Conservation (phyloP, 768 basidiomycete species). For the Ramaria rubella region DNA sequence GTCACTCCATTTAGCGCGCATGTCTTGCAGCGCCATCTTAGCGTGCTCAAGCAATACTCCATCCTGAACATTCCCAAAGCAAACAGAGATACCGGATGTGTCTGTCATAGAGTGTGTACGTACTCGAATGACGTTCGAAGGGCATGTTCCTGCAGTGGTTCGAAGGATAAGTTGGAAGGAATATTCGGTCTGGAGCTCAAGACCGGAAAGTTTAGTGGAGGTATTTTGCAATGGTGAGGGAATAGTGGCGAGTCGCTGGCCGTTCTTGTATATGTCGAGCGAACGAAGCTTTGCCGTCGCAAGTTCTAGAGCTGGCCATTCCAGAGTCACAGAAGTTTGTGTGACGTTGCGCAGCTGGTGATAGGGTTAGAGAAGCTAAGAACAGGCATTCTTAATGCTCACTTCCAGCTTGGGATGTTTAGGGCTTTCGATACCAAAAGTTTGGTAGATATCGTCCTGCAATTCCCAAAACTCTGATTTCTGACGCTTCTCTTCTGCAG, state of each 20-base stretch:
- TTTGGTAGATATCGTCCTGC: constrained; percentile 71
- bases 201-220: constrained; percentile 79
- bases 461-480: constrained; percentile 79
- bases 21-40: constrained; percentile 71
- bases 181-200: constrained; percentile 79
- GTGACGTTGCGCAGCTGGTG: constrained; percentile 82
- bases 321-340: constrained; percentile 93
- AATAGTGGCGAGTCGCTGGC: constrained; percentile 79
- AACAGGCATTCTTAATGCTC: background rate
- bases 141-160: constrained; percentile 87
- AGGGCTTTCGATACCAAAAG: constrained; percentile 65
- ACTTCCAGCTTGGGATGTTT: constrained; percentile 70
- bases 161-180: constrained; percentile 90
- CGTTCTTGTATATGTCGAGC: constrained; percentile 90
- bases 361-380: background rate
- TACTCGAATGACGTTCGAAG: constrained; percentile 75
- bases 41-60: constrained; percentile 68
- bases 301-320: constrained; percentile 85
- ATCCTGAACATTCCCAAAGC: constrained; percentile 89
- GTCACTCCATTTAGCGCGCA: constrained; percentile 87
- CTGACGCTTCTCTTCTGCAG: constrained; percentile 73
- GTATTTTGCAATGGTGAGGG: constrained; percentile 78
- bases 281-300: constrained; percentile 83
- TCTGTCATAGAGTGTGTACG: constrained; percentile 93
- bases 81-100: constrained; percentile 90